Base-by-base conservation (phyloP, 306 rosid species). In the Malus asiatica region DNA sequence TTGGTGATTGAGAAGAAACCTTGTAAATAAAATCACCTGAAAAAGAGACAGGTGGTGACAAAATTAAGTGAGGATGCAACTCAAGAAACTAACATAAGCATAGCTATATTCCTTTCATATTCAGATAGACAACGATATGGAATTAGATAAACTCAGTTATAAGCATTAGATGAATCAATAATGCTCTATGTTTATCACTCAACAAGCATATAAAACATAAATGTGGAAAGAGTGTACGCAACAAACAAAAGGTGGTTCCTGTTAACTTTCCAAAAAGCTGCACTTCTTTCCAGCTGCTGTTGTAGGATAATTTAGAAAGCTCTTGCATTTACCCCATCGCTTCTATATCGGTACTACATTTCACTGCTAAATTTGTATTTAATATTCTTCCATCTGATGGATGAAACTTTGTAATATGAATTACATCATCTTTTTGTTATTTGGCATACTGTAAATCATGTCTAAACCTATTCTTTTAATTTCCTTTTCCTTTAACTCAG, bases 11-110 rank as follows among this genome's bases (percentile, higher is more conserved):
- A 77, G 99, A 92, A 80, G 99, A 92, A 78, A 95, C 99, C 89
- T 89, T 90, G 91, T 95, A 90, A 77, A 95, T 78, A 78, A 95
- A 95, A 82, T 92, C 99, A 87, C 99, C 99, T 95, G 89, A 83
- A 35, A 85, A 60, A 77, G 46, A 40, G 53, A 81, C 30, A 73
- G 23, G 58, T 52, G 66, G 52, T 58, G 67, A 20, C 27, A 22
- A 48, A 83, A 32, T 55, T 74, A 77, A 74, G 42, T 82, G 68
- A 89, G 79, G 73, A 73, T 4, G 65, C 52, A 76, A 81, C 52
- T 69, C 63, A 45, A 59, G 73, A 57, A 76, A 80, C 29, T 46
- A 35, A 74, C 20, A 63, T 48, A 9, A 68, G 19, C 66, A 76
- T 38, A 52, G 30, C 13, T 22, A 48, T 1, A 29, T 13, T 53